Evolutionary conservation across 1,284 basidiomycete species (phyloP), one percentile per base, ranked within the genome.

Genomic region (Peniophora sp.): DNA sequence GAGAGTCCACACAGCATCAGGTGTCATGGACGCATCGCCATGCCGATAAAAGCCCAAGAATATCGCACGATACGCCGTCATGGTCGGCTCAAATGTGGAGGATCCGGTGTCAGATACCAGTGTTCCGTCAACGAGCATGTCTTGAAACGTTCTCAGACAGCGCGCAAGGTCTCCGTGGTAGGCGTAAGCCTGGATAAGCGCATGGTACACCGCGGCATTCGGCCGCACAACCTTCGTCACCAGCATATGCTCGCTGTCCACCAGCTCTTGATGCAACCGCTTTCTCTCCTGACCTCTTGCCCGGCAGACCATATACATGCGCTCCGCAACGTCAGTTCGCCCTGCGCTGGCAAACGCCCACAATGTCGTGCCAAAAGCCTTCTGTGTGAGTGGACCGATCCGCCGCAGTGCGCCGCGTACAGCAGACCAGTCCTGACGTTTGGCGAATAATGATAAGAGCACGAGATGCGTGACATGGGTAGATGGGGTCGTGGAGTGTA

Each of bases 1-100:
- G 51, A 78, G 60, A n/a, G 73, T 73, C 85, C 85, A 88, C 23
- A 53, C 49, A 24, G 54, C 24, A 55, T 22, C 18, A 0, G 51
- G 47, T 17, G 47, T 36, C 35, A 46, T 41, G 27, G 47, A 9
- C 23, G 14, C 42, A n/a, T 64, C 56, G 35, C 73, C 83, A 55
- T 88, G 81, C 12, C 78, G 75, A 6, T 75, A 70, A 63, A 92
- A 94, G 0, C 88, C 91, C 8, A 85, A 71, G 62, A 94, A 92
- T 22, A 94, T 65, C 8, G 80, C 77, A 12, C 85, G 77, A 62
- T 85, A 94, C 14, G 80, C 68, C 22, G 76, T 66, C 45, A 78
- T 55, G 1, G 71, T 76, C 1, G 81, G 74, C 17, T 34, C 62
- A 34, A 59, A 52, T 14, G n/a, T n/a, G n/a, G n/a, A n/a, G n/a